Percentiles rank a stretch among this genome's conserved stretches.
phyloP scores from a whole-genome alignment of 345 rosid genomes.

The Tarenaya hassleriana region DNA sequence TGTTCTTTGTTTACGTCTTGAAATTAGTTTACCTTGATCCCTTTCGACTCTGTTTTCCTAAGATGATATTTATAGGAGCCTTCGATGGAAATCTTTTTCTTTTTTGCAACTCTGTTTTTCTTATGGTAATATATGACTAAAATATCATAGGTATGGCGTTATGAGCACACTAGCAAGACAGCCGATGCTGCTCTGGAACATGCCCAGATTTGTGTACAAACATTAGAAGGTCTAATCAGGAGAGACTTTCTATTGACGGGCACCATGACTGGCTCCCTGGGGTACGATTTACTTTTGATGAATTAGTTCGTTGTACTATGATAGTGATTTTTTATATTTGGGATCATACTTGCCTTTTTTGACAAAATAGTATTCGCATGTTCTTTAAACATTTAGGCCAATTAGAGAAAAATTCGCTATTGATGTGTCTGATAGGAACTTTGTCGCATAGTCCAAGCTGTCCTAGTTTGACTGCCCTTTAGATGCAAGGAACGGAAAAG shows the following conservation, averaged over 20 bases:
- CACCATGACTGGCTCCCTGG: slow-evolving; percentile 43
- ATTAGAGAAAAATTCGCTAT: too few relatives aligned
- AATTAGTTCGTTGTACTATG: slow-evolving; percentile 8
- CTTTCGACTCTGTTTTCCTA: too few relatives aligned
- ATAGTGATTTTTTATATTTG: not conserved
- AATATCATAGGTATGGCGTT: slow-evolving; percentile 45
- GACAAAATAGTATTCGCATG: too few relatives aligned
- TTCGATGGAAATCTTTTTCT: not conserved
- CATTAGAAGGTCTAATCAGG: slow-evolving; percentile 43
- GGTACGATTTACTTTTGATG: slow-evolving; percentile 53
- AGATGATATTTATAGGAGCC: not conserved
- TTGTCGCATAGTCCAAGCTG: too few relatives aligned
- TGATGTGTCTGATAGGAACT: too few relatives aligned
- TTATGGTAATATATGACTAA: slow-evolving; percentile 14
- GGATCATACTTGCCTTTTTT: too few relatives aligned
- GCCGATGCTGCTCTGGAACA: slow-evolving; percentile 55
- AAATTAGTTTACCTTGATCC: too few relatives aligned
- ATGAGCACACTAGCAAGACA: slow-evolving; percentile 26
- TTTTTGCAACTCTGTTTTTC: slow-evolving; percentile 8
- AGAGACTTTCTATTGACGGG: slow-evolving; percentile 50
- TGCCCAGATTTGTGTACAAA: slow-evolving; percentile 32
- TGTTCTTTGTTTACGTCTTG: too few relatives aligned
- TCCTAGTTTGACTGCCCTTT: too few relatives aligned
- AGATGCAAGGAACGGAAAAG: too few relatives aligned
- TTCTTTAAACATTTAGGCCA: too few relatives aligned